Evolutionary conservation across 352 stramenopile genomes (phyloP).

Genomic region (Phytophthora parvispora): DNA sequence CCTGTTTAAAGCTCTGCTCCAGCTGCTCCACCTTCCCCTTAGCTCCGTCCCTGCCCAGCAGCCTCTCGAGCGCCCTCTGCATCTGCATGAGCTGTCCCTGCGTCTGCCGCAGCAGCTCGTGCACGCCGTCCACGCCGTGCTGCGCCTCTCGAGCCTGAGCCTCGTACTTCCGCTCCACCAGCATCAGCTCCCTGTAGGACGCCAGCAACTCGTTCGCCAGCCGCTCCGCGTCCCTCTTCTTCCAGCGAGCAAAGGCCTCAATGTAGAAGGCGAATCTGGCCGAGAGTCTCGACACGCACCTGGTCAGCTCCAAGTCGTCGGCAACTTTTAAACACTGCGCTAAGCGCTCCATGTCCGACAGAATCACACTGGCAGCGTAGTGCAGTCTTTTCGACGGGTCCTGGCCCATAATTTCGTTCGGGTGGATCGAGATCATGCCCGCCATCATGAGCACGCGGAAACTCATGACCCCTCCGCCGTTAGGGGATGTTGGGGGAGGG

Average conservation of each 20-base stretch:
- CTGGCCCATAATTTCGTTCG: slow-evolving; percentile 70
- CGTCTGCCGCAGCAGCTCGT: slow-evolving; percentile 67
- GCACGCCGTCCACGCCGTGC: slow-evolving; percentile 55
- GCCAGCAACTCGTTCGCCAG: slow-evolving; percentile 61
- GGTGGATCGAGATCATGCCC: slow-evolving; percentile 76
- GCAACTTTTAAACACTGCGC: slow-evolving; percentile 34
- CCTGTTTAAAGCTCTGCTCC: slow-evolving; percentile 40
- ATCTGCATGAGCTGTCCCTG: slow-evolving; percentile 71
- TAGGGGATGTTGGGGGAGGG: background rate
- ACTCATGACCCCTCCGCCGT: slow-evolving; percentile 31
- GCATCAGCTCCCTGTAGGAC: slow-evolving; percentile 63
- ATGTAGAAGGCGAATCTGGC: slow-evolving; percentile 79
- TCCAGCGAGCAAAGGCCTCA: slow-evolving; percentile 74
- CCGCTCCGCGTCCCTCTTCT: slow-evolving; percentile 63
- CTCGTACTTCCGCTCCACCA: slow-evolving; percentile 58
- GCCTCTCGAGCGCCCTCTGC: slow-evolving; percentile 56
- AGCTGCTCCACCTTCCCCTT: slow-evolving; percentile 42
- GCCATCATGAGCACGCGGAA: slow-evolving; percentile 81
- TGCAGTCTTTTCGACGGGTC: slow-evolving; percentile 51
- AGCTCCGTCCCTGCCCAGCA: slow-evolving; percentile 60
- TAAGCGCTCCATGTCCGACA: slow-evolving; percentile 51
- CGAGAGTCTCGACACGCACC: slow-evolving; percentile 47
- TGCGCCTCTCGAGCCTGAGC: slow-evolving; percentile 31
- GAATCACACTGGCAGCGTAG: slow-evolving; percentile 55
- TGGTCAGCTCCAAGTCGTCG: slow-evolving; percentile 45